A percentile compares a stretch with the other conserved stretches of the same genome.
These are phyloP conservation scores for Cordyceps militaris DNA, from an alignment of 2,329 filamentous ascomycete species.

Conservation along the genomic window DNA sequence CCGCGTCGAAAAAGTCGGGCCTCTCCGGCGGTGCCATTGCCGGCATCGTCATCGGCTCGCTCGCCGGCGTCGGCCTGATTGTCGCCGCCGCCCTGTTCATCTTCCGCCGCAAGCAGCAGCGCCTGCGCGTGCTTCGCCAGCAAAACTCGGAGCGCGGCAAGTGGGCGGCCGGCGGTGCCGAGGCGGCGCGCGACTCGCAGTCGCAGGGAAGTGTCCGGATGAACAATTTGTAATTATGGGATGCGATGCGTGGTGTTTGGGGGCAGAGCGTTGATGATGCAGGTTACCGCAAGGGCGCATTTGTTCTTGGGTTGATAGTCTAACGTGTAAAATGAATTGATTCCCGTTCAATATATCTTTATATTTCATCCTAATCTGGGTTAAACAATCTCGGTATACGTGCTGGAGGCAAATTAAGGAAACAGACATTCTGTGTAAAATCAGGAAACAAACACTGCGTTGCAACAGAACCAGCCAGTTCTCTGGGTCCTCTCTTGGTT, in stretches of 20 bases:
- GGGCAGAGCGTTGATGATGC: no score
- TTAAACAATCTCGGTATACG: no score
- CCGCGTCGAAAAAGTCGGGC: conserved; percentile 21
- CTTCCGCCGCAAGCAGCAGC: conserved; percentile 26
- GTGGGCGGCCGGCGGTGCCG: conserved; percentile 21
- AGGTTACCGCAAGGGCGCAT: no score
- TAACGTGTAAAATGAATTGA: conserved; percentile 5
- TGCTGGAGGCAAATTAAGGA: no score
- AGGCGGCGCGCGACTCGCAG: conserved; percentile 15
- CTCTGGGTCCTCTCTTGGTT: no score
- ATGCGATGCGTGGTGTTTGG: background rate
- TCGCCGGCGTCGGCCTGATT: conserved; percentile 56
- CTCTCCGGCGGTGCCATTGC: conserved; percentile 66
- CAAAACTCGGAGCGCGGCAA: conserved; percentile 20
- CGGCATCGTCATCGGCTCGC: conserved; percentile 63
- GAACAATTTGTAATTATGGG: conserved; percentile 8
- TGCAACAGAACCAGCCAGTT: no score
- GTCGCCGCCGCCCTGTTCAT: conserved; percentile 54
- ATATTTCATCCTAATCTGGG: no score
- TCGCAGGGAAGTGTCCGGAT: conserved; percentile 14
- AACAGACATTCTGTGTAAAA: no score
- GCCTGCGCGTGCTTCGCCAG: conserved; percentile 18
- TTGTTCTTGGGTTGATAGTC: background rate
- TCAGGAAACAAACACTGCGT: no score
- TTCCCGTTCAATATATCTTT: background rate